Evolutionary conservation across 148 eudicot genomes (phyloP).

Genomic region (Heliamphora exappendiculata): DNA sequence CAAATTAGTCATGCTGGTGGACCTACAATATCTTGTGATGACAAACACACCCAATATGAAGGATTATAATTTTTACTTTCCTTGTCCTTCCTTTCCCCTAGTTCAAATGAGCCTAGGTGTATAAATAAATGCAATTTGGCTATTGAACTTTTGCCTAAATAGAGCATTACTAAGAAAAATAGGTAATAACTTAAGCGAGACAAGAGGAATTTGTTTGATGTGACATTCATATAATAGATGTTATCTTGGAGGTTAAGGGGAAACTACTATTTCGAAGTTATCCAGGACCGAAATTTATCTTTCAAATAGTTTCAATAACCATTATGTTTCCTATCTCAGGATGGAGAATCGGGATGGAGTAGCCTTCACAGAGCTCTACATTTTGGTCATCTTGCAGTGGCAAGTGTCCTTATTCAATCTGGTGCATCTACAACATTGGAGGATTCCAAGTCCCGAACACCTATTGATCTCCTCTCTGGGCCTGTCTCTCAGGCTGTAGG

Average conservation of each 20-base stretch:
- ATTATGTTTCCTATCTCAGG: slow-evolving; percentile 40
- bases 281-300: too few species aligned
- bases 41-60: too few species aligned
- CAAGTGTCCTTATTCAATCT: slow-evolving; percentile 72
- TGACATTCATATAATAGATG: neutral
- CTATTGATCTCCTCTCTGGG: slow-evolving; percentile 92
- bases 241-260: neutral
- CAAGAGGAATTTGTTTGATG: neutral
- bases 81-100: neutral
- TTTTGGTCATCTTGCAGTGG: slow-evolving; percentile 94
- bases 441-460: slow-evolving; percentile 80
- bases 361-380: slow-evolving; percentile 96
- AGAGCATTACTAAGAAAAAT: neutral
- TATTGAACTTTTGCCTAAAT: neutral
- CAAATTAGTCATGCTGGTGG: neutral
- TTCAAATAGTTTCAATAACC: neutral
- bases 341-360: slow-evolving; percentile 99
- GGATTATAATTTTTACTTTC: too few species aligned
- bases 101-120: neutral
- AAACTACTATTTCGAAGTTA: neutral
- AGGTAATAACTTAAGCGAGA: neutral
- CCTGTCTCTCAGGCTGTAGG: slow-evolving; percentile 67
- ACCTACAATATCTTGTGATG: too few species aligned
- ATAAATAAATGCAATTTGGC: neutral
- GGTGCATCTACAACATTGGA: slow-evolving; percentile 74